Base-by-base conservation (phyloP, 78 protist species). In the Dictyostelium brefeldianum region DNA sequence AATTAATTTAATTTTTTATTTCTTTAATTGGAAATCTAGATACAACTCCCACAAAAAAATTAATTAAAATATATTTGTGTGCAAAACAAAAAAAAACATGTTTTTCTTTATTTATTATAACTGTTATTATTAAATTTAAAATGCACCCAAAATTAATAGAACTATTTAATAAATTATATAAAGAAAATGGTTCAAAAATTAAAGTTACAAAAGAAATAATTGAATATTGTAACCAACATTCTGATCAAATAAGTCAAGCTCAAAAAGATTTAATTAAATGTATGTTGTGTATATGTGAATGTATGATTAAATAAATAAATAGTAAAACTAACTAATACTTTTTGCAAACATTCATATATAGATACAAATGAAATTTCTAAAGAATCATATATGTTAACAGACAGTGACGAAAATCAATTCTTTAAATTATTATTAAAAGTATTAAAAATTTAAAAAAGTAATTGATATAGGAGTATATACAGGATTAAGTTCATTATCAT, bases 391-490 rank as follows among this genome's bases (percentile, higher is more conserved):
- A 82, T 54, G 91, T 14, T 41, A 1, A 83, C 81, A 51, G 48
- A 80, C n/a, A 2, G 6, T 8, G 91, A 73, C 41, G 81, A 83
- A 83, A 22, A 46, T 56, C 27, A 17, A 54, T 83, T 73, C 0
- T 73, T 73, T 64, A 41, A 53, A 53, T 56, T 80, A 43, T 69
- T 78, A 36, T 22, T 90, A 7, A 73, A 51, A 36, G 47, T 90
- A 0, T 47, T 90, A 15, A 90, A 90, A n/a, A n/a, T n/a, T n/a
- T 64, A 90, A 90, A 83, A 90, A 62, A 3, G 73, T 57, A 18
- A 81, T 91, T 22, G 97, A 96, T 43, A 56, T 96, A 41, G 97
- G 97, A 36, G 93, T 85, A 0, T 96, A 59, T 53, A 89, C 89
- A 47, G 97, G 97, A 22, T 80, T 57, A 53, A 78, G 79, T 53